Evolutionary conservation across 73 alveolate species (phyloP).

Genomic region (Tetrahymena thermophila): DNA sequence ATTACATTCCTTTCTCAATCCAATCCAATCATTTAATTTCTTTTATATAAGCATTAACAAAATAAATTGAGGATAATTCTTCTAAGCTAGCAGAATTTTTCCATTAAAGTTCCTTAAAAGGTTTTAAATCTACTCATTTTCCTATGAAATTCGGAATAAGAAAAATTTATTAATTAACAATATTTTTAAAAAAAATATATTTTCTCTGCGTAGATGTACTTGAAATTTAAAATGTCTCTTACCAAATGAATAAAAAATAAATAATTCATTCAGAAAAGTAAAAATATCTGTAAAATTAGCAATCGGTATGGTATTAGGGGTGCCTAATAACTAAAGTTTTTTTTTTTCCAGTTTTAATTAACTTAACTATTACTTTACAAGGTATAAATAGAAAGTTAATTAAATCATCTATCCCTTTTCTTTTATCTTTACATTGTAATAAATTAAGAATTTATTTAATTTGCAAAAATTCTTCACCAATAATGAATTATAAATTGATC

Average conservation of each 20-base stretch:
- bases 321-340: background rate
- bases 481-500: too few relatives aligned
- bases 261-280: too few relatives aligned
- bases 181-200: too few relatives aligned
- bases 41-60: background rate
- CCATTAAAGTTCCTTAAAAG: background rate
- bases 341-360: too few relatives aligned
- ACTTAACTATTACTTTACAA: background rate
- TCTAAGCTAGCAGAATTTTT: background rate
- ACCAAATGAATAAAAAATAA: too few relatives aligned
- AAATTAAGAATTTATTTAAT: too few relatives aligned
- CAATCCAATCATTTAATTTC: background rate
- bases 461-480: background rate
- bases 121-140: background rate
- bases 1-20: background rate
- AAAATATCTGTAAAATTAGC: background rate
- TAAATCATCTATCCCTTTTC: background rate
- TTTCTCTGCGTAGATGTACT: too few relatives aligned
- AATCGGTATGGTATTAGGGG: background rate
- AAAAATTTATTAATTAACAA: too few relatives aligned
- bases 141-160: background rate
- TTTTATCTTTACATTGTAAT: too few relatives aligned
- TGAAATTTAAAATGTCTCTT: too few relatives aligned
- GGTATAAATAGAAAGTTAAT: background rate
- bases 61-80: background rate